These are phyloP conservation scores for Litsea cubeba DNA, from an alignment of 164 flowering plant genomes.

Conservation along the genomic window DNA sequence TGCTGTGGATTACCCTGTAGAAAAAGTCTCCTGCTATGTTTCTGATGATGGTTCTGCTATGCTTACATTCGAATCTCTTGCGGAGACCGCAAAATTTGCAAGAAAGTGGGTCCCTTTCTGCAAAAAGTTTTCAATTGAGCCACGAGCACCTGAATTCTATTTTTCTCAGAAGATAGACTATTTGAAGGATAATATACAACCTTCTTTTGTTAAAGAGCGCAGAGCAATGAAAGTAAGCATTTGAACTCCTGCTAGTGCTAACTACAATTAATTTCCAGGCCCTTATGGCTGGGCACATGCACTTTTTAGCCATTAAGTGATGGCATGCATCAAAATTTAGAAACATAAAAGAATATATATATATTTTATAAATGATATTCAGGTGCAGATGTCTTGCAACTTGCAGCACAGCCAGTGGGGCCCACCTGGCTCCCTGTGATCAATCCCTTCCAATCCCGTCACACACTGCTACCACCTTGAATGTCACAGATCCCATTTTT, in stretches of 20 bases:
- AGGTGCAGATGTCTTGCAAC: no score
- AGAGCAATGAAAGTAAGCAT: conserved; percentile 88
- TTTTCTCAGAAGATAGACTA: conserved; percentile 98
- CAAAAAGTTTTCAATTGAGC: conserved; percentile 85
- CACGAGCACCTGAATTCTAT: conserved; percentile 98
- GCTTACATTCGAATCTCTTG: conserved; percentile 91
- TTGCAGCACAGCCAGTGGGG: no score
- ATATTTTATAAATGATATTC: no score
- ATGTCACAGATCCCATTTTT: no score
- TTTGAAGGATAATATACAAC: conserved; percentile 93
- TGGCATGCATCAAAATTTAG: not conserved
- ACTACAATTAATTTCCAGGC: not conserved
- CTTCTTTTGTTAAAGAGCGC: conserved; percentile 96
- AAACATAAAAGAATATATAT: no score
- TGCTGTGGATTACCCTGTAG: conserved; percentile 95
- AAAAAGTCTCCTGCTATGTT: conserved; percentile 96
- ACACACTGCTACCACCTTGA: no score
- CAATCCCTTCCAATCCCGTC: no score
- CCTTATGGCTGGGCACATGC: no score
- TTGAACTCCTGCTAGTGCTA: not conserved
- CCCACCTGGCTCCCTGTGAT: no score
- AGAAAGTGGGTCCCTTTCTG: conserved; percentile 97
- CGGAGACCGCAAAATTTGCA: conserved; percentile 88
- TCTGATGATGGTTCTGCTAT: conserved; percentile 99
- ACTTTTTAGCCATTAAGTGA: no score